Evolutionary conservation across 495 filamentous ascomycete genomes (phyloP).

Genomic region (Penicillium nucicola): DNA sequence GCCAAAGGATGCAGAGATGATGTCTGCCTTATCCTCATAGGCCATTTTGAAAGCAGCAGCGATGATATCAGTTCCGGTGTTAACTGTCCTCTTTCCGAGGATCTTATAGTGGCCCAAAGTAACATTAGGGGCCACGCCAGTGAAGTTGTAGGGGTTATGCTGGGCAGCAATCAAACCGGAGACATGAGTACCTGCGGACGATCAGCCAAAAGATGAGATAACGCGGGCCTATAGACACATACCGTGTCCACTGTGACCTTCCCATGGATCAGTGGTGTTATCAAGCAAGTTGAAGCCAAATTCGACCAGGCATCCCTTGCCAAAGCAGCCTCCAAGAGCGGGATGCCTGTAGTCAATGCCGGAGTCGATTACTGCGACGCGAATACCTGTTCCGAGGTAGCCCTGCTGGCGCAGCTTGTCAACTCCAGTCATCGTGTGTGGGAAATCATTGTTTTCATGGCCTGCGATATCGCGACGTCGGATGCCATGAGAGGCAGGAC

Average conservation of each 20-base stretch:
- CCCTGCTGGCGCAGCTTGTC: conserved; percentile 20
- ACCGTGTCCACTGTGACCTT: conserved; percentile 3
- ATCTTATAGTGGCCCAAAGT: conserved; percentile 54
- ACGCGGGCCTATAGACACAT: background rate
- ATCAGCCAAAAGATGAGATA: background rate
- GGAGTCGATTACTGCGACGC: conserved; percentile 32
- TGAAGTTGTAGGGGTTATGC: conserved; percentile 43
- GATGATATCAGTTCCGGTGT: conserved; percentile 50
- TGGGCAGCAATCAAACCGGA: conserved; percentile 47
- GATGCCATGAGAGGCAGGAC: background rate
- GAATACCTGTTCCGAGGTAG: conserved; percentile 10
- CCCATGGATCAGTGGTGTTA: conserved; percentile 7
- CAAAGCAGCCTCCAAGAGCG: conserved; percentile 56
- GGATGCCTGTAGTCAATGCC: conserved; percentile 57
- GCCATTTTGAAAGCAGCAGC: conserved; percentile 55
- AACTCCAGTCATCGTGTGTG: conserved; percentile 21
- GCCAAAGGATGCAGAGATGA: conserved; percentile 61
- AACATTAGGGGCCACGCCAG: conserved; percentile 53
- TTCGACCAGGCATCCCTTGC: conserved; percentile 48
- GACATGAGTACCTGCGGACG: conserved; percentile 42
- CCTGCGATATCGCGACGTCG: background rate
- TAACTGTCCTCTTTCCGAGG: conserved; percentile 43
- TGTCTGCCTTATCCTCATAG: conserved; percentile 54
- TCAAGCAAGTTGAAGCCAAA: conserved; percentile 35
- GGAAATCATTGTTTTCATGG: conserved; percentile 6